Conservation (phyloP, 1,284 basidiomycete genomes). For the Mrakiaceae sp. region DNA sequence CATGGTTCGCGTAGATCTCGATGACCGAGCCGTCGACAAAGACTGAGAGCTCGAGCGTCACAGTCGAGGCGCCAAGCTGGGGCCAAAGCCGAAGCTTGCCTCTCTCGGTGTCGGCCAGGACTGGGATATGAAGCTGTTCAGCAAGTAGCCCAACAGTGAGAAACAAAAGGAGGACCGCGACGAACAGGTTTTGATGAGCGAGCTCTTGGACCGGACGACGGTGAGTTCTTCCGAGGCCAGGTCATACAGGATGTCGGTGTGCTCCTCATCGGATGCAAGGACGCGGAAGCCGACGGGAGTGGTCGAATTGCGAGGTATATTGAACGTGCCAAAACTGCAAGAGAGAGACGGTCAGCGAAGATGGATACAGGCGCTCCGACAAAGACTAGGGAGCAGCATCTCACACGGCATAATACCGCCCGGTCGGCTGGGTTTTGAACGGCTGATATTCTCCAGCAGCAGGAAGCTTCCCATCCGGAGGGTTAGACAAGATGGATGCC, state of each 20-base stretch:
- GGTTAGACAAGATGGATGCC: slow-evolving; percentile 17
- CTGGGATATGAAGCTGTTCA: slow-evolving; percentile 1
- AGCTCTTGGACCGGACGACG: slow-evolving; percentile 17
- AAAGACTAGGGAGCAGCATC: background rate
- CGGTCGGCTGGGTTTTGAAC: slow-evolving; percentile 18
- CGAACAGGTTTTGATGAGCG: slow-evolving; percentile 21
- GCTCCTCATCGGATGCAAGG: slow-evolving; percentile 21
- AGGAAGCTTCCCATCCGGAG: background rate
- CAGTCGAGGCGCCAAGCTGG: background rate
- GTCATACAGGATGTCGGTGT: slow-evolving; percentile 23
- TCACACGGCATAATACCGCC: slow-evolving; percentile 19
- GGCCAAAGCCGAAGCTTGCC: slow-evolving; percentile 22
- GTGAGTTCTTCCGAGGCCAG: slow-evolving; percentile 17
- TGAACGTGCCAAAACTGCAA: slow-evolving; percentile 12
- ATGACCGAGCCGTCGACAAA: slow-evolving; percentile 27
- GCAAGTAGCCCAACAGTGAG: too few species aligned
- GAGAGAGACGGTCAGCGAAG: background rate
- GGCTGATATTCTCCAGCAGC: slow-evolving; percentile 10
- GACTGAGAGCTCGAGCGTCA: slow-evolving; percentile 23
- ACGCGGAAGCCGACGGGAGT: slow-evolving; percentile 20
- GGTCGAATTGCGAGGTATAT: slow-evolving; percentile 17
- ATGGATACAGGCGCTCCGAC: too few species aligned
- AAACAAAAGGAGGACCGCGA: background rate
- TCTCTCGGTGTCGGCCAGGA: slow-evolving; percentile 19
- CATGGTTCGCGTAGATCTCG: slow-evolving; percentile 31